Evolutionary conservation across 2,329 filamentous ascomycete genomes (phyloP).

Genomic region (Beauveria rudraprayagi): DNA sequence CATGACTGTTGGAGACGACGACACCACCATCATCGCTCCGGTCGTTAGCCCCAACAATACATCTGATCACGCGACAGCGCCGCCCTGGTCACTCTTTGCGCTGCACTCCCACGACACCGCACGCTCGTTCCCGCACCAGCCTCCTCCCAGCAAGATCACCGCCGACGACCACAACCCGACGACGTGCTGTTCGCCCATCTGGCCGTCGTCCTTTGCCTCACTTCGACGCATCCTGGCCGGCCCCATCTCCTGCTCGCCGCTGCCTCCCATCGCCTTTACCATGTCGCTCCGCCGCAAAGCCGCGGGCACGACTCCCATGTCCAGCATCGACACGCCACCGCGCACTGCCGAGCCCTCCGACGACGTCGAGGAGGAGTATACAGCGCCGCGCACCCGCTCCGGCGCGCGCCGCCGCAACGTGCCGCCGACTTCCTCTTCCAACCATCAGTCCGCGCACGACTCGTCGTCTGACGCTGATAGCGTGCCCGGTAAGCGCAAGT

Average conservation of each 20-base stretch:
- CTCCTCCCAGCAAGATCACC: not conserved
- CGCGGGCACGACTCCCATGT: not conserved
- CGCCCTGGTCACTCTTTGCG: slow-evolving; percentile 1
- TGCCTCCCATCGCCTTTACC: slow-evolving; percentile 2
- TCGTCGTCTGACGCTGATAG: slow-evolving; percentile 30
- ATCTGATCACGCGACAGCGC: slow-evolving; percentile 7
- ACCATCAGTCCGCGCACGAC: slow-evolving; percentile 48
- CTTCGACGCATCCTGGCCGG: slow-evolving; percentile 7
- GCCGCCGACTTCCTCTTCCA: slow-evolving; percentile 42
- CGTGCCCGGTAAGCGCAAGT: slow-evolving; percentile 45
- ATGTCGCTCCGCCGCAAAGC: slow-evolving; percentile 9
- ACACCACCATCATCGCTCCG: not conserved
- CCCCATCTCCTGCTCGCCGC: not conserved
- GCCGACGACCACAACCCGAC: not conserved
- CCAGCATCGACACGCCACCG: not conserved
- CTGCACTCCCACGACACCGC: slow-evolving; percentile 3
- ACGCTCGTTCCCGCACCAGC: not conserved
- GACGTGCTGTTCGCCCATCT: not conserved
- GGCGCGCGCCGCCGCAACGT: slow-evolving; percentile 50
- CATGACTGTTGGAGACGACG: not conserved
- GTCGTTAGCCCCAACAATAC: not conserved
- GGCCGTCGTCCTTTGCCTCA: not conserved
- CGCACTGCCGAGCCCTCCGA: slow-evolving; percentile 22
- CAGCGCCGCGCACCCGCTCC: slow-evolving; percentile 70
- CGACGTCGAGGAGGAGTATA: slow-evolving; percentile 48